phyloP scores from a whole-genome alignment of 177 flowering plant genomes.

The Tripterygium wilfordii region DNA sequence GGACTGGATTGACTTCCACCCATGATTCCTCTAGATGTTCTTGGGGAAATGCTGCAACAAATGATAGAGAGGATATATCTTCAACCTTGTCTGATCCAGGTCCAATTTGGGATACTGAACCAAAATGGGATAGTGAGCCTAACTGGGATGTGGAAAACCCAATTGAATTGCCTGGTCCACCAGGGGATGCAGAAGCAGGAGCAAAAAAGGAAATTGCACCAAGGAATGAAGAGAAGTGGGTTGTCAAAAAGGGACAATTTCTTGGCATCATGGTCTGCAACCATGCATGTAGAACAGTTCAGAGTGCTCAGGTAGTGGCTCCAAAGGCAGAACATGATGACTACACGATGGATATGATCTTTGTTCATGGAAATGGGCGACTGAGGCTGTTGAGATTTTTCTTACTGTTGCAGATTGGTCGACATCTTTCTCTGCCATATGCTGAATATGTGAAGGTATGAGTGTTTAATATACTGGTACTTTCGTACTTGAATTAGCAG shows the following conservation, averaged over 20 bases:
- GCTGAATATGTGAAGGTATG: slow-evolving; percentile 94
- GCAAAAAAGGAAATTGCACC: slow-evolving; percentile 35
- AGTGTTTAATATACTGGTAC: background rate
- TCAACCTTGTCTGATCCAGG: slow-evolving; percentile 98
- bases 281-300: slow-evolving; percentile 96
- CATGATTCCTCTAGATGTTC: slow-evolving; percentile 66
- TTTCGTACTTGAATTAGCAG: background rate
- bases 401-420: slow-evolving; percentile 75
- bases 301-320: slow-evolving; percentile 94
- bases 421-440: slow-evolving; percentile 84
- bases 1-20: slow-evolving; percentile 60
- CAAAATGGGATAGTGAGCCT: slow-evolving; percentile 87
- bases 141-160: slow-evolving; percentile 79
- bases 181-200: slow-evolving; percentile 46
- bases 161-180: slow-evolving; percentile 76
- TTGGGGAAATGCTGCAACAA: slow-evolving; percentile 65
- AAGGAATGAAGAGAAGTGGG: slow-evolving; percentile 64
- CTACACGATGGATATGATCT: slow-evolving; percentile 66
- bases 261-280: slow-evolving; percentile 92
- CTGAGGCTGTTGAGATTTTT: slow-evolving; percentile 75
- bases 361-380: slow-evolving; percentile 91
- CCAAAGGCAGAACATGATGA: slow-evolving; percentile 97
- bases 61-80: slow-evolving; percentile 95
- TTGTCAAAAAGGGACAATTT: slow-evolving; percentile 69
- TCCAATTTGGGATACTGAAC: slow-evolving; percentile 98